phyloP scores from a whole-genome alignment of 2,329 filamentous ascomycete genomes.

The Aphanoascus verrucosus region DNA sequence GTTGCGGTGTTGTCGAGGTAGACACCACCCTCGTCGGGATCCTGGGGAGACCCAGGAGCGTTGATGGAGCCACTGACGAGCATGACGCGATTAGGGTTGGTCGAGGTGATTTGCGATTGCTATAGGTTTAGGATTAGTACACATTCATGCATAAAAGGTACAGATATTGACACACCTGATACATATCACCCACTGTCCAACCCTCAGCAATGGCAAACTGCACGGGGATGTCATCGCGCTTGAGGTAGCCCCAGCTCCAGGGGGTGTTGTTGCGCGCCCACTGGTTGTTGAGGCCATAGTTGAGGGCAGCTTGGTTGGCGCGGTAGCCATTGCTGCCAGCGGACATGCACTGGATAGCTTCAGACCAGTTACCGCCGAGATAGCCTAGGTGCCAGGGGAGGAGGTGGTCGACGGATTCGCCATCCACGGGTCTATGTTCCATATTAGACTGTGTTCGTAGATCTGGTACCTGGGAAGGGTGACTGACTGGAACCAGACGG shows the following conservation, averaged over 20 bases:
- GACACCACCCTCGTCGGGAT: conserved; percentile 34
- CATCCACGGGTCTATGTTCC: conserved; percentile 22
- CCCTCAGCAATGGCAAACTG: conserved; percentile 47
- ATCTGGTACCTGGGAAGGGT: not conserved
- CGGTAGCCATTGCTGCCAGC: conserved; percentile 44
- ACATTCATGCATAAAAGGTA: too few relatives aligned
- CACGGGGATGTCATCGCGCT: conserved; percentile 43
- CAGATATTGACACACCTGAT: conserved; percentile 30
- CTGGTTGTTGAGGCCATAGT: conserved; percentile 42
- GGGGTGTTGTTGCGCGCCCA: conserved; percentile 47
- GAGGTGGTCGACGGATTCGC: conserved; percentile 35
- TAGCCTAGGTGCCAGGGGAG: conserved; percentile 49
- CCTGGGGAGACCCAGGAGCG: conserved; percentile 39
- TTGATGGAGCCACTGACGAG: conserved; percentile 45
- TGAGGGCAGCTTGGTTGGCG: conserved; percentile 44
- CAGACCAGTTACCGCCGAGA: conserved; percentile 39
- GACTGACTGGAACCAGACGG: conserved; percentile 41
- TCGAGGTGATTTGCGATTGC: conserved; percentile 44
- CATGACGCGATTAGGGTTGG: conserved; percentile 44
- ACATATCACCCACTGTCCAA: conserved; percentile 49
- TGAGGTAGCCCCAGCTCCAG: conserved; percentile 44
- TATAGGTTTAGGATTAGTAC: conserved; percentile 10
- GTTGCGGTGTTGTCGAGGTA: conserved; percentile 45
- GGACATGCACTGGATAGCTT: conserved; percentile 46
- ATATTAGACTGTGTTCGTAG: too few relatives aligned